phyloP scores from a whole-genome alignment of 1,284 basidiomycete species.

The Rhodotorula sp. region DNA sequence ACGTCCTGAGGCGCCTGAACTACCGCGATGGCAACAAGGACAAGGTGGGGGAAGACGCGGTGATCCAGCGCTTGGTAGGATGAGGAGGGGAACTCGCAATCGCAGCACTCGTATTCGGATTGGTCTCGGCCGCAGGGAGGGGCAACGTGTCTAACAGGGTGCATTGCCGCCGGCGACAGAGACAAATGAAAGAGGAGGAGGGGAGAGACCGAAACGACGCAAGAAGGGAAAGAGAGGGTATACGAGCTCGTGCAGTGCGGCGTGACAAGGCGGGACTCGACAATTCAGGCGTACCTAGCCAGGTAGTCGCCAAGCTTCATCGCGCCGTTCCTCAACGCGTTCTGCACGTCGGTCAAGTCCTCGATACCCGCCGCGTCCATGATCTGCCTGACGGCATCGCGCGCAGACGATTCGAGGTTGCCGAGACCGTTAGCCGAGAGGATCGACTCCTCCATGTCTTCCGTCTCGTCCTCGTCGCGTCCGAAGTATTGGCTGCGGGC shows the following conservation, averaged over 20 bases:
- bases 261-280: not conserved
- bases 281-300: slow-evolving; percentile 17
- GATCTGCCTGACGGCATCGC: slow-evolving; percentile 73
- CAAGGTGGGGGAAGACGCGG: slow-evolving; percentile 61
- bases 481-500: slow-evolving; percentile 75
- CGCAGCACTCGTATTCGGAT: not conserved
- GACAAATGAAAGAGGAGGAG: not conserved
- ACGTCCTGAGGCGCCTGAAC: slow-evolving; percentile 74
- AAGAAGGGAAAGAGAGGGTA: not conserved
- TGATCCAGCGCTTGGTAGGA: slow-evolving; percentile 60
- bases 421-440: slow-evolving; percentile 53
- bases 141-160: not conserved
- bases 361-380: slow-evolving; percentile 67
- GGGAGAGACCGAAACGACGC: not conserved
- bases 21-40: slow-evolving; percentile 75
- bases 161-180: not conserved
- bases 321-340: slow-evolving; percentile 76
- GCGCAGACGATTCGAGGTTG: slow-evolving; percentile 69
- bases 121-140: not conserved
- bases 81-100: not conserved
- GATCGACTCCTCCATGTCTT: slow-evolving; percentile 51
- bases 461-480: slow-evolving; percentile 76
- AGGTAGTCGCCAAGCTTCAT: slow-evolving; percentile 50
- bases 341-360: slow-evolving; percentile 83
- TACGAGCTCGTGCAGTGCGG: too few species aligned